Base-by-base conservation (phyloP, 1,284 basidiomycete genomes). In the Ustilago esculenta region DNA sequence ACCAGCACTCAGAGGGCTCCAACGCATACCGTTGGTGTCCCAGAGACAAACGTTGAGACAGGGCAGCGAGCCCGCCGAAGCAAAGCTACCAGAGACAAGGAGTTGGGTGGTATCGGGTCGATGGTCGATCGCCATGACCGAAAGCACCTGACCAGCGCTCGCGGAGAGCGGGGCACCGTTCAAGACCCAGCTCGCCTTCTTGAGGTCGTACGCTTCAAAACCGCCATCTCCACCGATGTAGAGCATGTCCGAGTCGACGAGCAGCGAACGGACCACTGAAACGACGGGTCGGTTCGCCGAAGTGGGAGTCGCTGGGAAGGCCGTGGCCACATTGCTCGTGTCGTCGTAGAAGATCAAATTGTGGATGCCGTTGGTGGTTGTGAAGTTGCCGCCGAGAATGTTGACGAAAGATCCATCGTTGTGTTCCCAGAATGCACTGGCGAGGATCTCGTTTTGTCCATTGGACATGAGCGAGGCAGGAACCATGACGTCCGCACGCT, bases 341-440 rank as follows among this genome's bases (percentile, higher is more conserved):
- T 87, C 83, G 79, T 92, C 85, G 81, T 95, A 96, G 42, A 94
- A 84, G 0, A 88, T 92, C 29, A 98, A 81, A 44, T 87, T 89
- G 64, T 85, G 84, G 23, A 82, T 73, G 7, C 86, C 80, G 25
- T 73, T 46, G 3, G 85, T 75, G 74, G 89, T 90, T 4, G 89
- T 88, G 80, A 96, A 97, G 83, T 95, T 94, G 43, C 94, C 94
- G 33, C 93, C 94, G 45, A 98, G 85, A 67, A 97, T 87, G 33
- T 87, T 88, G 40, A 92, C 83, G 37, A 69, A 77, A 10, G 44
- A 58, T 43, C 67, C 73, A 29, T 76, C 68, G 34, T 85, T 85
- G 77, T 96, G 96, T 15, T 88, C 90, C 91, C 92, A 98, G 84
- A 94, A 98, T 2, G 88, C 87, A 30, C 92, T 94, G 0, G 92